Evolutionary conservation across 352 stramenopile genomes (phyloP), one percentile per base, ranked within the genome.

Genomic region (Phytophthora palmivora): DNA sequence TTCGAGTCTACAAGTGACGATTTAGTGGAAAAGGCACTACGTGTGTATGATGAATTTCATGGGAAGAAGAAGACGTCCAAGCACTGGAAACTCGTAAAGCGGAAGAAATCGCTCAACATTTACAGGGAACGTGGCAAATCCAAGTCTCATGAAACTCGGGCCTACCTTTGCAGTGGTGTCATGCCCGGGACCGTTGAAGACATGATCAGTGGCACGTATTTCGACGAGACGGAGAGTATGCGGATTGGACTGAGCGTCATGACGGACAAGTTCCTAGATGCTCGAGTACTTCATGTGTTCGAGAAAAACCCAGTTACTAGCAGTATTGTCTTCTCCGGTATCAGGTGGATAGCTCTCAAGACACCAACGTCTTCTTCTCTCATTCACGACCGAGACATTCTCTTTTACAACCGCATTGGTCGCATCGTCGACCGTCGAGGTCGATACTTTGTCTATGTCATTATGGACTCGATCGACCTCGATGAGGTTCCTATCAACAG

Each of bases 301-400:
- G 77, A 87, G 19, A 72, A 67, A 26, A 79, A 84, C 43, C 59
- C 60, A 14, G 32, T 77, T 10, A 70, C 65, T 3, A 73, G 72
- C 39, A 74, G 74, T 15, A 72, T 88, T 51, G 66, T 88, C 28
- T 90, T 90, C 44, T 77, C 78, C 0, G 81, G 78, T 11, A 74
- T 90, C 58, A 84, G 87, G 69, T 88, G 81, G 81, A 75, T 84
- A 24, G 81, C 77, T 2, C 49, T 88, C 46, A 82, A 87, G 62
- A 75, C 63, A 7, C 67, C 79, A 1, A 57, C 37, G 0, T 55
- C 51, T 9, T 48, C 60, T 0, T 33, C 78, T 22, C 36, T 90
- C 3, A 82, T 85, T 19, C 70, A 82, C 38, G 78, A 88, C 65
- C 78, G 81, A 7, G 81, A 90, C 38, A 41, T 73, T 42, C 68